phyloP scores from a whole-genome alignment of 1,284 basidiomycete species.

The Pisolithus thermaeus region DNA sequence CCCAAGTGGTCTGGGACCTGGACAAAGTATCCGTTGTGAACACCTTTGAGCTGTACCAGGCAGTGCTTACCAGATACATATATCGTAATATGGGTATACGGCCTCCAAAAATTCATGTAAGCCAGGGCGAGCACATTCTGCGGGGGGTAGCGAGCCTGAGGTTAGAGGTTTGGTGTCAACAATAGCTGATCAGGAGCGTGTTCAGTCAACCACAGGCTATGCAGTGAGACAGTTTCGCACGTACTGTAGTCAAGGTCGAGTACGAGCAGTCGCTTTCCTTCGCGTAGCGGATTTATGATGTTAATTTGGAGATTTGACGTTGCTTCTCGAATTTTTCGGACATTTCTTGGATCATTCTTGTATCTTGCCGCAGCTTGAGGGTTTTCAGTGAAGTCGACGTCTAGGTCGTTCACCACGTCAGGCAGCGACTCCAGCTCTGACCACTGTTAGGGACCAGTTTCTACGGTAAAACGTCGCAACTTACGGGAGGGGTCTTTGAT shows the following conservation, averaged over 20 bases:
- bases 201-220: background rate
- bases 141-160: conserved; percentile 68
- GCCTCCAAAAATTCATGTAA: conserved; percentile 81
- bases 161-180: conserved; percentile 80
- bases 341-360: conserved; percentile 69
- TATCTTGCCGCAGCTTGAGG: conserved; percentile 53
- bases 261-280: conserved; percentile 76
- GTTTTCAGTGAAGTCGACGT: conserved; percentile 67
- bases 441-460: background rate
- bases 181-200: conserved; percentile 50
- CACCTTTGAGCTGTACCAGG: background rate
- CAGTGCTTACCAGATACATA: conserved; percentile 66
- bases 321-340: conserved; percentile 71
- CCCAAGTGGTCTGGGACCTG: conserved; percentile 84
- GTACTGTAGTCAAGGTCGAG: conserved; percentile 89
- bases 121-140: conserved; percentile 76
- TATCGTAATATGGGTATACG: conserved; percentile 79
- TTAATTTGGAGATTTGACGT: conserved; percentile 62
- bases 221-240: background rate
- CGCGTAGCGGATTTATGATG: conserved; percentile 70
- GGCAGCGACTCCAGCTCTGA: conserved; percentile 61
- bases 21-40: background rate
- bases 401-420: conserved; percentile 75
- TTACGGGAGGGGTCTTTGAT: conserved; percentile 68
- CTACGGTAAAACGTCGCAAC: conserved; percentile 7